Conservation (phyloP, 345 rosid species). For the Salix caprea region DNA sequence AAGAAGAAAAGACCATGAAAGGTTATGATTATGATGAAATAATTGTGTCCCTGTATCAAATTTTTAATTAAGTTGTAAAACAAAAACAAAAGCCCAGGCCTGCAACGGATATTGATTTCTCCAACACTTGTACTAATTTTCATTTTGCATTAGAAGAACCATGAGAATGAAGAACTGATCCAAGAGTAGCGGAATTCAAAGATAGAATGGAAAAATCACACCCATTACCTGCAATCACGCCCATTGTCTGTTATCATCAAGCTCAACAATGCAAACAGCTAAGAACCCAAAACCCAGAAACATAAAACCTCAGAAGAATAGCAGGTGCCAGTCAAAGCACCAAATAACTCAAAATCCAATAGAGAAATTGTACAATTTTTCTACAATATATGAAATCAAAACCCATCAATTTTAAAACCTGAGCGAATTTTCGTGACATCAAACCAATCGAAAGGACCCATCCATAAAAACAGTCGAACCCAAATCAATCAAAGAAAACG, state of each 20-base stretch:
- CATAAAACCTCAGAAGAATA: neutral
- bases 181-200: neutral
- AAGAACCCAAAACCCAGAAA: constrained; percentile 11
- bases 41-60: too few relatives aligned
- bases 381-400: neutral
- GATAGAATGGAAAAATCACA: neutral
- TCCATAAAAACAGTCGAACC: neutral
- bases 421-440: neutral
- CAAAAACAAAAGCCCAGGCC: too few relatives aligned
- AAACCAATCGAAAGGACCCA: neutral
- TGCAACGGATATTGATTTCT: too few relatives aligned
- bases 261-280: constrained; percentile 5
- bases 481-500: neutral
- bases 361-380: neutral
- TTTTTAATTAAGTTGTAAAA: too few relatives aligned
- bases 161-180: neutral
- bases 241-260: neutral
- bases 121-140: neutral
- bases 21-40: too few relatives aligned
- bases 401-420: neutral
- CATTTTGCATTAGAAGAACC: neutral
- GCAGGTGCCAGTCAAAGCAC: neutral
- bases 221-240: neutral
- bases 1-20: too few relatives aligned
- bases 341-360: neutral